Evolutionary conservation across 139 green algal species (phyloP).

Genomic region (Chlorella sp.): DNA sequence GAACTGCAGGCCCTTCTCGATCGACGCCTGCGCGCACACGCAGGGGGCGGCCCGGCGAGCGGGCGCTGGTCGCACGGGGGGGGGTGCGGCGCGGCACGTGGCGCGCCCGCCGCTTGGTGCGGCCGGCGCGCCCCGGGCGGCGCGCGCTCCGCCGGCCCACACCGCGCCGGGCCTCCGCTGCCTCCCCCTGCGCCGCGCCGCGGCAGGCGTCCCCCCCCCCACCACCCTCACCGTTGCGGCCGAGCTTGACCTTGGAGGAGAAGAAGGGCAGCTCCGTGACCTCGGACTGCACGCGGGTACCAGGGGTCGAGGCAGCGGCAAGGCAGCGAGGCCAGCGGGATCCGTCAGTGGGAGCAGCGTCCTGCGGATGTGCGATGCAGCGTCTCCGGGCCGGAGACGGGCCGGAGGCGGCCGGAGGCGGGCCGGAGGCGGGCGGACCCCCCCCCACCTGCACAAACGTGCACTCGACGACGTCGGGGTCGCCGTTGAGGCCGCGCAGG

Average conservation of each 20-base stretch:
- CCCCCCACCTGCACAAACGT: too few species aligned
- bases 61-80: too few species aligned
- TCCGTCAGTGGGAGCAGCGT: background rate
- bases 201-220: background rate
- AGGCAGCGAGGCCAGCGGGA: background rate
- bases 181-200: background rate
- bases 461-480: slow-evolving; percentile 61
- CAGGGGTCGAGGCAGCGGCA: slow-evolving; percentile 53
- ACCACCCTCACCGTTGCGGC: slow-evolving; percentile 65
- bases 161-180: background rate
- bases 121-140: too few species aligned
- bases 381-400: too few species aligned
- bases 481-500: slow-evolving; percentile 92
- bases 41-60: too few species aligned
- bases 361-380: background rate
- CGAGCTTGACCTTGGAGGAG: slow-evolving; percentile 87
- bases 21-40: too few species aligned
- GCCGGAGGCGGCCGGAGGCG: too few species aligned
- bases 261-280: slow-evolving; percentile 92
- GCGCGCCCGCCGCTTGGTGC: too few species aligned
- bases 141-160: too few species aligned
- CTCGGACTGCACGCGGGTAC: slow-evolving; percentile 90
- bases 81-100: too few species aligned
- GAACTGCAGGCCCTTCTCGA: too few species aligned
- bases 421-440: too few species aligned